Evolutionary conservation across 306 rosid genomes (phyloP), one percentile per base, ranked within the genome.

Genomic region (Elaeagnus macrophylla): DNA sequence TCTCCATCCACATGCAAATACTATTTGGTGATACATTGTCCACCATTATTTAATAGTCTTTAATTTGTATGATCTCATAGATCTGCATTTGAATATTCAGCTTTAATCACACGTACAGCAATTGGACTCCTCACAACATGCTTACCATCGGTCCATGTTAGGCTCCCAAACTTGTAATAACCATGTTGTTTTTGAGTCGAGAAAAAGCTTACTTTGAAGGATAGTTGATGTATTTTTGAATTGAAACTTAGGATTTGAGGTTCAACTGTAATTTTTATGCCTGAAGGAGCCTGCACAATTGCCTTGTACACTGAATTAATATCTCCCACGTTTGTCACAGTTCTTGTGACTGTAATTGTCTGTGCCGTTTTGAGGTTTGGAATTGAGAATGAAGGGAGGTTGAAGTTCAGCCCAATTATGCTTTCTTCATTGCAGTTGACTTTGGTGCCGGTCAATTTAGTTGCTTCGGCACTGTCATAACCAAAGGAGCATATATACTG

Each of bases 91-190:
- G 32, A 25, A 25, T 25, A 25, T 25, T 25, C 4, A 25, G 32
- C 32, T 25, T 5, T 25, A 25, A 25, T 25, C 32, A 25, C 32
- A 1, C 32, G 32, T 8, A 77, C 82, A 7, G 83, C 71, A 45
- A 81, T 50, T 10, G 79, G 81, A 71, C 58, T 77, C 56, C 64
- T 71, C 3, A 74, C 83, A 7, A 54, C 10, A 53, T 81, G 81
- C 15, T 53, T 47, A 6, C 77, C 70, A 37, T 81, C 81, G 1
- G 39, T 63, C 86, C 87, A 77, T 19, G 56, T 69, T 39, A 77
- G 53, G 67, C 58, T 58, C 5, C 87, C 83, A 38, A 77, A 77
- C 15, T 39, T 50, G 57, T 61, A 77, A 8, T 56, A 71, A 12
- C 75, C 59, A 40, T 56, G 67, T 51, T 61, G 63, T 11, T 9